Percentiles rank a stretch among this genome's conserved stretches.
Conservation (phyloP, 768 basidiomycete species). For the Mycena sanguinolenta region DNA sequence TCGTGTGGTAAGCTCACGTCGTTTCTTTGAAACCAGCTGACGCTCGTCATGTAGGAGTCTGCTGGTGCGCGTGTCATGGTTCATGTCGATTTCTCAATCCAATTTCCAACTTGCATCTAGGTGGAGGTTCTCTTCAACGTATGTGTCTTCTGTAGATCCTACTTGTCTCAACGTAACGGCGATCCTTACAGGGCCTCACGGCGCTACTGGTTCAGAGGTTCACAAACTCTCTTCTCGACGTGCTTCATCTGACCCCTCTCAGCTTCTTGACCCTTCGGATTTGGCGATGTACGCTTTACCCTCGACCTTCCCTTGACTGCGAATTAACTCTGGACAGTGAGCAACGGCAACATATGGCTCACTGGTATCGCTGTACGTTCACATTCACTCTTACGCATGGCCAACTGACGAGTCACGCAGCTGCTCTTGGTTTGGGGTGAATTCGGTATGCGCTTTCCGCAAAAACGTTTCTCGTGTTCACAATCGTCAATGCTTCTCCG, state of each 20-base stretch:
- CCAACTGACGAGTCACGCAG: constrained; percentile 34
- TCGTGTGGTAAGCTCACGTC: constrained; percentile 57
- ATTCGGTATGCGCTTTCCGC: constrained; percentile 48
- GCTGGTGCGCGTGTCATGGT: constrained; percentile 44
- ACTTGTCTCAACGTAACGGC: constrained; percentile 10
- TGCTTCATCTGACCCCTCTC: constrained; percentile 14
- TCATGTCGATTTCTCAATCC: background rate
- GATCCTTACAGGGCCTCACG: constrained; percentile 53
- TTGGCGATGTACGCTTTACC: constrained; percentile 55
- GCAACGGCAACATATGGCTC: constrained; percentile 53
- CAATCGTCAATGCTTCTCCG: constrained; percentile 25
- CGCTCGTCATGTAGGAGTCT: constrained; percentile 47
- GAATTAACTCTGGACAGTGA: constrained; percentile 50
- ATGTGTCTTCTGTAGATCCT: constrained; percentile 17
- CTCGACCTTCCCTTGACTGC: background rate
- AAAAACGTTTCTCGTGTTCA: background rate
- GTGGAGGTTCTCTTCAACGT: constrained; percentile 66
- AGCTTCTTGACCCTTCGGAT: constrained; percentile 62
- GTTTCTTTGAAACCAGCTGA: background rate
- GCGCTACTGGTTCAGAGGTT: constrained; percentile 64
- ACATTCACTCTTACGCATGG: background rate
- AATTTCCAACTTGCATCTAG: constrained; percentile 41
- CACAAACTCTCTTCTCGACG: constrained; percentile 11
- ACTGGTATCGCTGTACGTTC: constrained; percentile 51
- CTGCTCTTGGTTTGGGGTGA: constrained; percentile 52